A percentile compares a stretch with the other conserved stretches of the same genome.
These are phyloP conservation scores for Mortierella hygrophila DNA, from an alignment of 192 early-diverging fungal species.

Conservation along the genomic window DNA sequence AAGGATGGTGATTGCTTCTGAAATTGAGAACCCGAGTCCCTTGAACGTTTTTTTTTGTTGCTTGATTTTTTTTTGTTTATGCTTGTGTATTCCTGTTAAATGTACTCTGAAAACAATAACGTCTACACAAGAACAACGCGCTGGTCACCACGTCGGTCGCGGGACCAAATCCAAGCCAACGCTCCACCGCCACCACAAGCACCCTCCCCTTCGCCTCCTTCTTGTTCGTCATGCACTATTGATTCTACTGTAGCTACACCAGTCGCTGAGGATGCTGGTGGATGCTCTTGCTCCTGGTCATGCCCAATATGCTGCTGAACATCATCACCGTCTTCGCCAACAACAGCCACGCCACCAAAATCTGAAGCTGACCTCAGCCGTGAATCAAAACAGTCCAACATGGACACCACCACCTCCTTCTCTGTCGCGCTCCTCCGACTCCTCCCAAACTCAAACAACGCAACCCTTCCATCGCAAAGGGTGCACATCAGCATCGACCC, in stretches of 20 bases:
- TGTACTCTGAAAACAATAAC: too few relatives aligned
- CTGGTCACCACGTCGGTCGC: background rate
- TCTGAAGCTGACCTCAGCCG: background rate
- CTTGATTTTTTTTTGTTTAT: background rate
- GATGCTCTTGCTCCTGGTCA: too few relatives aligned
- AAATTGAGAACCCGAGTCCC: slow-evolving; percentile 61
- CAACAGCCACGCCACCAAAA: too few relatives aligned
- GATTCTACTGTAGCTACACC: too few relatives aligned
- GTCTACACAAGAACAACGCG: slow-evolving; percentile 9
- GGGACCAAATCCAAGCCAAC: slow-evolving; percentile 31
- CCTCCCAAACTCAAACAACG: slow-evolving; percentile 36
- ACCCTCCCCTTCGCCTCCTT: background rate
- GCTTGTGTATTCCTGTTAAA: too few relatives aligned
- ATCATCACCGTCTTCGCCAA: too few relatives aligned
- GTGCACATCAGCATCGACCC: slow-evolving; percentile 47
- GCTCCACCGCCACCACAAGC: background rate
- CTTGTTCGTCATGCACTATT: background rate
- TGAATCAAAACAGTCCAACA: too few relatives aligned
- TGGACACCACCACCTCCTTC: background rate
- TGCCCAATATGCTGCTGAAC: too few relatives aligned
- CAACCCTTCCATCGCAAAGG: slow-evolving; percentile 33
- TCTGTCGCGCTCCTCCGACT: background rate
- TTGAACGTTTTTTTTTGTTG: slow-evolving; percentile 57
- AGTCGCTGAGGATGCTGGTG: background rate
- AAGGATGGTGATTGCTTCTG: slow-evolving; percentile 62